phyloP scores from a whole-genome alignment of 1,284 basidiomycete genomes.

The Rhodotorula sp. region DNA sequence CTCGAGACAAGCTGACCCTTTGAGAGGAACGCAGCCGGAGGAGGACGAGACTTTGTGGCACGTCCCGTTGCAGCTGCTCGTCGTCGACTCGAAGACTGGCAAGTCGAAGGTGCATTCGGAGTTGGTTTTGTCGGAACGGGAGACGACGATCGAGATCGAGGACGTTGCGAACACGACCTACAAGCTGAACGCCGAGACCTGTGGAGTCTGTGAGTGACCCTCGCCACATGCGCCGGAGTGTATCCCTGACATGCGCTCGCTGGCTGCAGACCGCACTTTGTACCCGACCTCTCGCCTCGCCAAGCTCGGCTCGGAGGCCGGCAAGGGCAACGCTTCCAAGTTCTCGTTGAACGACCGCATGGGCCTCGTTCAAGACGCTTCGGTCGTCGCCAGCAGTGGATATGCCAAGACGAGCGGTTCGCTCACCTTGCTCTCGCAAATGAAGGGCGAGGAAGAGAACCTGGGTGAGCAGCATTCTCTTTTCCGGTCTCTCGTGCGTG shows the following conservation, averaged over 20 bases:
- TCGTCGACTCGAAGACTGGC: conserved; percentile 57
- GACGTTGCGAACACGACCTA: conserved; percentile 56
- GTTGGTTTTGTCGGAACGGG: conserved; percentile 55
- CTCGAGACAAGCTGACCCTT: too few species aligned
- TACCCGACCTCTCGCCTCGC: conserved; percentile 79
- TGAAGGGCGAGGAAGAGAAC: conserved; percentile 51
- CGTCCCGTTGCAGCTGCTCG: conserved; percentile 70
- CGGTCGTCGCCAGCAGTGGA: conserved; percentile 48
- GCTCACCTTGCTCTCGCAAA: conserved; percentile 44
- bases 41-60: conserved; percentile 92
- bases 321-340: conserved; percentile 58
- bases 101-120: conserved; percentile 65
- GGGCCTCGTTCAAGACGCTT: conserved; percentile 37
- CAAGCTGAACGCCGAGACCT: conserved; percentile 87
- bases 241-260: not conserved
- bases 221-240: too few species aligned
- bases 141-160: conserved; percentile 57
- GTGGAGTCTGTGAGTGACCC: conserved; percentile 58
- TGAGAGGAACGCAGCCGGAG: conserved; percentile 58
- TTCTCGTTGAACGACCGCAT: conserved; percentile 72
- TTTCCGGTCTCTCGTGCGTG: conserved; percentile 60
- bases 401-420: conserved; percentile 51
- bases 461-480: conserved; percentile 48
- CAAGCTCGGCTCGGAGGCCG: conserved; percentile 76
- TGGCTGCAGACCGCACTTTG: conserved; percentile 68